A percentile compares a stretch with the other conserved stretches of the same genome.
These are phyloP conservation scores for Malus fusca DNA, from an alignment of 306 rosid species.

Conservation along the genomic window DNA sequence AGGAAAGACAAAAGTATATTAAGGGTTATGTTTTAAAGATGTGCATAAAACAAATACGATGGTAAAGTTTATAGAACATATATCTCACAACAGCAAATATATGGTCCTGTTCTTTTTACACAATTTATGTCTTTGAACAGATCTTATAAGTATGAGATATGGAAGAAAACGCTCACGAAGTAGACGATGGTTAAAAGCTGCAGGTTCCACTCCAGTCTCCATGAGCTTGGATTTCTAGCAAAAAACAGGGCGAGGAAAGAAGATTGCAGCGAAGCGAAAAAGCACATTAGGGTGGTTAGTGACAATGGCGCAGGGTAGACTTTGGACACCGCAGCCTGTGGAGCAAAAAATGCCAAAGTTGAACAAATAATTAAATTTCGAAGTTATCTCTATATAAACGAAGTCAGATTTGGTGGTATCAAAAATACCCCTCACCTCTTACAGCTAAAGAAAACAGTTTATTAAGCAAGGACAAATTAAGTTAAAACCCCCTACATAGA, in stretches of 20 bases:
- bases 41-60: too few species aligned
- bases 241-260: slow-evolving; percentile 22
- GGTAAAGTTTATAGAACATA: too few species aligned
- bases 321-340: slow-evolving; percentile 23
- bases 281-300: slow-evolving; percentile 21
- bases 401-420: too few species aligned
- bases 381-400: background rate
- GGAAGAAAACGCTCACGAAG: slow-evolving; percentile 15
- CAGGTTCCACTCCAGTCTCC: slow-evolving; percentile 31
- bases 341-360: background rate
- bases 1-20: background rate
- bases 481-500: too few species aligned
- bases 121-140: too few species aligned
- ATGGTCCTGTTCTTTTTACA: too few species aligned
- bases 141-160: too few species aligned
- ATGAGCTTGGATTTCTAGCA: slow-evolving; percentile 13
- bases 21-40: too few species aligned
- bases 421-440: too few species aligned
- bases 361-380: too few species aligned
- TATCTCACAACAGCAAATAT: background rate
- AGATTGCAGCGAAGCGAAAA: slow-evolving; percentile 32
- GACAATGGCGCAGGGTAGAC: slow-evolving; percentile 27
- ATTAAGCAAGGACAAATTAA: too few species aligned
- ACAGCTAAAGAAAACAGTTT: too few species aligned
- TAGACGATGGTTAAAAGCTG: slow-evolving; percentile 31